Evolutionary conservation across 139 green algal genomes (phyloP).

Genomic region (Coccomyxa sp.): DNA sequence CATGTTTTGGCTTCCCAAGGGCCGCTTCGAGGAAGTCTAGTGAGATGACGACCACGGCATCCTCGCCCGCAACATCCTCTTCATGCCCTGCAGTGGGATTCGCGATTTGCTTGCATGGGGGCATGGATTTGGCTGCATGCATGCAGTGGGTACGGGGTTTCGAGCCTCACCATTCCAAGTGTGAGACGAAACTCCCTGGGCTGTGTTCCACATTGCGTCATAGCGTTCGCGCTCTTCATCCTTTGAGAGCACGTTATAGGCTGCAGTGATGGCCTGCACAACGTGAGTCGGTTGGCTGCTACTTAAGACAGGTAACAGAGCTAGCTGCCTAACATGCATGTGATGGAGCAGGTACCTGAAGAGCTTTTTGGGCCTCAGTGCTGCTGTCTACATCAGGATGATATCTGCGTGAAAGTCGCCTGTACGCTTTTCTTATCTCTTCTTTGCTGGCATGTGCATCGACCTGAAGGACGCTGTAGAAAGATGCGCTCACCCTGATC

Average conservation of each 20-base stretch:
- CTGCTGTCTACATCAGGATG: background rate
- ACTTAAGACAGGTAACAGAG: background rate
- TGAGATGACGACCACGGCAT: background rate
- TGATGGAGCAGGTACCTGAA: background rate
- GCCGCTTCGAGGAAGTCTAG: background rate
- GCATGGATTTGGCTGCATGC: background rate
- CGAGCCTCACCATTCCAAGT: too few species aligned
- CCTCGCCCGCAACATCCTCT: background rate
- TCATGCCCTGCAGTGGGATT: background rate
- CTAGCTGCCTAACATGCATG: background rate
- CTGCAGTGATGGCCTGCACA: background rate
- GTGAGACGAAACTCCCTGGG: too few species aligned
- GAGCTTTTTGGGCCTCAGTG: background rate
- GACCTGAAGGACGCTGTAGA: background rate
- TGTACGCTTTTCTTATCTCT: background rate
- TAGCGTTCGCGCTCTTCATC: background rate
- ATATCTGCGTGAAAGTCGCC: background rate
- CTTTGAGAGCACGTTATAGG: background rate
- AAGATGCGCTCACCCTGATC: background rate
- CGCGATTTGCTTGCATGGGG: background rate
- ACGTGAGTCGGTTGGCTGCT: too few species aligned
- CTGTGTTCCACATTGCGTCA: background rate
- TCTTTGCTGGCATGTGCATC: background rate
- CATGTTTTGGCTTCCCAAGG: background rate
- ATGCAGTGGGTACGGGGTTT: too few species aligned